Conservation (phyloP, 768 basidiomycete genomes). For the Coprinopsis sp. region DNA sequence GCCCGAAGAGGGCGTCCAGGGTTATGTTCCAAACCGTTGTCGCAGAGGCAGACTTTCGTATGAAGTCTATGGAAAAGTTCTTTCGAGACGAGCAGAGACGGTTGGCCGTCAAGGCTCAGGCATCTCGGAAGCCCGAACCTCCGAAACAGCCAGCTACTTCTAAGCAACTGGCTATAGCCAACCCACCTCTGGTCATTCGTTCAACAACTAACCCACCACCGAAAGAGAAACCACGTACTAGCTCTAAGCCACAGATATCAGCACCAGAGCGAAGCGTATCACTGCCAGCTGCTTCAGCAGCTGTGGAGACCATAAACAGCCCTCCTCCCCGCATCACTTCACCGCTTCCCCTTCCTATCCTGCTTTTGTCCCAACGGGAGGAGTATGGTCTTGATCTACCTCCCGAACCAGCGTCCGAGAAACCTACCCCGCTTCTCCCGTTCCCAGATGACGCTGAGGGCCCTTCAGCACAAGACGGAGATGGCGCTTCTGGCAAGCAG, state of each 20-base stretch:
- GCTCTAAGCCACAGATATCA: not conserved
- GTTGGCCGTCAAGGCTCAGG: constrained; percentile 24
- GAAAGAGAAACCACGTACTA: not conserved
- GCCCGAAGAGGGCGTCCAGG: constrained; percentile 32
- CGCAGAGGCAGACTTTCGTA: constrained; percentile 66
- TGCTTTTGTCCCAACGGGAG: constrained; percentile 32
- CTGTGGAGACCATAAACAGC: constrained; percentile 15
- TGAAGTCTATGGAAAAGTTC: constrained; percentile 81
- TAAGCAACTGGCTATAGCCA: not conserved
- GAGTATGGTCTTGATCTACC: constrained; percentile 23
- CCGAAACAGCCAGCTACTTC: constrained; percentile 8
- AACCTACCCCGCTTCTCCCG: constrained; percentile 3
- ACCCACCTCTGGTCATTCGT: constrained; percentile 1
- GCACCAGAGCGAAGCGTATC: constrained; percentile 16
- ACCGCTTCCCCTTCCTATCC: constrained; percentile 37
- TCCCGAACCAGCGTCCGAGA: constrained; percentile 9
- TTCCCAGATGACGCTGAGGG: constrained; percentile 1
- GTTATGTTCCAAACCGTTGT: constrained; percentile 60
- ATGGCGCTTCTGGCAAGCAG: constrained; percentile 14
- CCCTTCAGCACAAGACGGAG: not conserved
- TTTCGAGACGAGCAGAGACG: constrained; percentile 52
- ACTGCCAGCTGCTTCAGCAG: constrained; percentile 14
- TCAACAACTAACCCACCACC: not conserved
- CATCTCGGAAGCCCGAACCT: constrained; percentile 17
- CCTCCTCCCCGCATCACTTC: constrained; percentile 24